Evolutionary conservation across 164 flowering plant species (phyloP), one percentile per base, ranked within the genome.

Genomic region (Tinospora cordifolia): DNA sequence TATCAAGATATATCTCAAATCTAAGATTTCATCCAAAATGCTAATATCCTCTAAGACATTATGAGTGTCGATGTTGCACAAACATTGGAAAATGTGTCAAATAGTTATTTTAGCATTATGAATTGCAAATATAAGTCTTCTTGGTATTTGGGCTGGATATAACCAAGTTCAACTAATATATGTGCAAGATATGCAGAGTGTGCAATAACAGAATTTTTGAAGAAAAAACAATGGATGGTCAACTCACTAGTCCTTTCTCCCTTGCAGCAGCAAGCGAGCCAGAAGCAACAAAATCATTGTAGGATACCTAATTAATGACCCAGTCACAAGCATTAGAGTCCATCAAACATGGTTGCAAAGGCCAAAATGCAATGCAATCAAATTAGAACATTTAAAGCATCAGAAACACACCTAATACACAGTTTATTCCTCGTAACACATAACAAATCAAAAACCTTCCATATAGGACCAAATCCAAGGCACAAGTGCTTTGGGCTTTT

Each of bases 161-260:
- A n/a, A n/a, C n/a, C n/a, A n/a, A n/a, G 62, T 58, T 15, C 6
- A 1, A 19, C 62, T 8, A 58, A 1, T 1, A 19, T 0, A 25
- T n/a, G n/a, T 62, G 4, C 30, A 17, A 62, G 34, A 62, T 62
- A 12, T 44, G 47, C 12, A 7, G 21, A 4, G 39, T 12, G 65
- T 17, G 14, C n/a, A 34, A 58, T n/a, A 38, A 19, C 25, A 34
- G 24, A 17, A 38, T 65, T 5, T 11, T 47, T 59, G 62, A 12
- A 10, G 65, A 74, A 4, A 74, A n/a, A n/a, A n/a, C n/a, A n/a
- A 68, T 44, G 57, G n/a, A 75, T 66, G 26, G 70, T 47, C 69
- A 77, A 87, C 98, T 86, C 78, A 94, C 99, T 71, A 92, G 86
- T 78, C 98, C 99, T 82, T 84, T 94, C 73, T 92, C 98, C 77